Conservation (phyloP, 2,329 filamentous ascomycete genomes). For the Cladophialophora bantiana region DNA sequence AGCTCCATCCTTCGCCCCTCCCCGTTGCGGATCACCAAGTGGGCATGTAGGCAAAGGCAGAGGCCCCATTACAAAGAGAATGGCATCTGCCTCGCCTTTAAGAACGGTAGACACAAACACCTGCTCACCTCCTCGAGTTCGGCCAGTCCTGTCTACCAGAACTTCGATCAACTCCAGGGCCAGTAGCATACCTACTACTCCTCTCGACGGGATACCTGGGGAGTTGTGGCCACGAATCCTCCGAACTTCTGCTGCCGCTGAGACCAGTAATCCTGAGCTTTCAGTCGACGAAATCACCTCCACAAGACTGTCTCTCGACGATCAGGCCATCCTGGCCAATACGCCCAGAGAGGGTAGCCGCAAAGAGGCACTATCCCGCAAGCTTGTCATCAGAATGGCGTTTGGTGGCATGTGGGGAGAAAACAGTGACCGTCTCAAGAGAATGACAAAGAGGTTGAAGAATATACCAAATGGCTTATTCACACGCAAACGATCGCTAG, state of each 20-base stretch:
- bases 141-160: conserved; percentile 18
- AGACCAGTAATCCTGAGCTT: conserved; percentile 31
- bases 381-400: conserved; percentile 7
- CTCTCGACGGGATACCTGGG: conserved; percentile 35
- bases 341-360: conserved; percentile 17
- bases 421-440: conserved; percentile 25
- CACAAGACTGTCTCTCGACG: conserved; percentile 34
- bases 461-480: conserved; percentile 27
- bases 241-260: conserved; percentile 31
- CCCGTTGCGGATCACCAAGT: conserved; percentile 2
- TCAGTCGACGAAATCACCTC: conserved; percentile 36
- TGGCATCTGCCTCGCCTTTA: conserved; percentile 26
- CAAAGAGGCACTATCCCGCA: conserved; percentile 15
- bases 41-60: conserved; percentile 13
- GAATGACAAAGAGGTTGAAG: conserved; percentile 26
- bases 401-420: conserved; percentile 24
- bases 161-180: conserved; percentile 25
- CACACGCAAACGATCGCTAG: conserved; percentile 8
- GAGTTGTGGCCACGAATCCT: conserved; percentile 33
- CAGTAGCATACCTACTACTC: conserved; percentile 30
- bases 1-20: background rate
- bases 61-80: conserved; percentile 14
- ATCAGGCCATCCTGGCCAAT: conserved; percentile 29
- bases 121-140: conserved; percentile 10
- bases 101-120: conserved; percentile 17